Evolutionary conservation across 1,139 yeast species (phyloP).

Genomic region (Lodderomyces metapsilosis): DNA sequence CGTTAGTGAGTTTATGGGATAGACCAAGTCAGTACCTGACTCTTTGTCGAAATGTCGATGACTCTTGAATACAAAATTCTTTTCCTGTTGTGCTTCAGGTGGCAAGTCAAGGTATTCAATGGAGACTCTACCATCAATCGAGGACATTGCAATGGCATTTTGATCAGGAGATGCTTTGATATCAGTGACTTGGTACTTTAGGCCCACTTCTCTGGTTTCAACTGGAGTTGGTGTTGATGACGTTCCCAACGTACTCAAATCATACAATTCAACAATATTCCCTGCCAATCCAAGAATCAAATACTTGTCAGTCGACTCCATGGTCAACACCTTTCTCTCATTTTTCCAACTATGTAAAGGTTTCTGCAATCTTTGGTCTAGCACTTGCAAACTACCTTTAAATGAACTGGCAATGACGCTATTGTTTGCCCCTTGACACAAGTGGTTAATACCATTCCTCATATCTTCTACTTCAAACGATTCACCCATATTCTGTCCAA

Average conservation of each 20-base stretch:
- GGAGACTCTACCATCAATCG: slow-evolving; percentile 85
- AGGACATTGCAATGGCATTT: slow-evolving; percentile 72
- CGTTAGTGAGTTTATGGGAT: slow-evolving; percentile 70
- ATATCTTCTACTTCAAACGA: slow-evolving; percentile 14
- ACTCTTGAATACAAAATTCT: slow-evolving; percentile 80
- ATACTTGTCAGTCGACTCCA: slow-evolving; percentile 53
- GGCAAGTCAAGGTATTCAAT: slow-evolving; percentile 66
- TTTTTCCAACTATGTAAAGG: slow-evolving; percentile 11
- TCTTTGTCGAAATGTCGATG: slow-evolving; percentile 52
- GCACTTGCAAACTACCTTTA: slow-evolving; percentile 46
- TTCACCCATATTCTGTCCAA: slow-evolving; percentile 17
- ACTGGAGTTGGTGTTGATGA: slow-evolving; percentile 28
- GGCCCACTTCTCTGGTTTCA: slow-evolving; percentile 64
- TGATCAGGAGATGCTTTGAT: slow-evolving; percentile 55
- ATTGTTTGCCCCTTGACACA: slow-evolving; percentile 24
- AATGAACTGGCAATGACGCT: slow-evolving; percentile 47
- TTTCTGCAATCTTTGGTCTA: slow-evolving; percentile 27
- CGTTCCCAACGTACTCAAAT: slow-evolving; percentile 39
- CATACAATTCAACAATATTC: slow-evolving; percentile 59
- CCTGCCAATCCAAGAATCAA: slow-evolving; percentile 59
- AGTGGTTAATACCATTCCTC: slow-evolving; percentile 30
- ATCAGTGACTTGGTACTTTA: slow-evolving; percentile 68
- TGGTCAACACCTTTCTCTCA: slow-evolving; percentile 55
- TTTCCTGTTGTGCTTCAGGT: slow-evolving; percentile 40
- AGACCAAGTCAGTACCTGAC: slow-evolving; percentile 59